Conservation (phyloP, 805 yeast species). For the Wickerhamiella azymoides region DNA sequence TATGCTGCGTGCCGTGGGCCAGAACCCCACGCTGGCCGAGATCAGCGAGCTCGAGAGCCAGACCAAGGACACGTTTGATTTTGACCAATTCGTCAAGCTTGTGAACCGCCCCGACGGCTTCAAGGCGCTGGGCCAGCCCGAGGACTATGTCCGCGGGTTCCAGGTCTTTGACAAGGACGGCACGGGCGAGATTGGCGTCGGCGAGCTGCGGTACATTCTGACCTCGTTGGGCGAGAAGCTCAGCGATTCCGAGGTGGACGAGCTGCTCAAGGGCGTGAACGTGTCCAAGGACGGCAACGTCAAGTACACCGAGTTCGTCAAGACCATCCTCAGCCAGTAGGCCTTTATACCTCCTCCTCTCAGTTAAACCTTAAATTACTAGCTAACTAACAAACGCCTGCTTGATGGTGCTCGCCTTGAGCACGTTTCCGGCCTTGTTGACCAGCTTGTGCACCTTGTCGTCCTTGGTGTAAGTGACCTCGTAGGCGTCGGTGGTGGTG, state of each 20-base stretch:
- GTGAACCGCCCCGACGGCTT: constrained; percentile 71
- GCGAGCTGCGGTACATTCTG: constrained; percentile 86
- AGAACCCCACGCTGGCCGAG: constrained; percentile 91
- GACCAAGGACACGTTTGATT: constrained; percentile 38
- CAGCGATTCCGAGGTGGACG: constrained; percentile 84
- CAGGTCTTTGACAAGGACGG: constrained; percentile 95
- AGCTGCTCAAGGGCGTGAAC: constrained; percentile 85
- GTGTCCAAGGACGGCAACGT: constrained; percentile 89
- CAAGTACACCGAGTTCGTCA: constrained; percentile 84
- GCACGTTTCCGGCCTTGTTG: constrained; percentile 63
- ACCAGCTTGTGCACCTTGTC: constrained; percentile 60
- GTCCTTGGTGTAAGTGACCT: constrained; percentile 64
- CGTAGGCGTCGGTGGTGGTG: constrained; percentile 60
- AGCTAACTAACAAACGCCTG: constrained; percentile 47
- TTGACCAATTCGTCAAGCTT: constrained; percentile 60
- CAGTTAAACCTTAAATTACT: no score
- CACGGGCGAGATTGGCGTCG: constrained; percentile 93
- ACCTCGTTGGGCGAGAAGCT: constrained; percentile 94
- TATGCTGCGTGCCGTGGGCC: constrained; percentile 90
- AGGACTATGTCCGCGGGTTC: constrained; percentile 88
- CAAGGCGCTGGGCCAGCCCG: constrained; percentile 76
- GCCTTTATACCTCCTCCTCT: no score
- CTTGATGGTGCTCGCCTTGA: constrained; percentile 58
- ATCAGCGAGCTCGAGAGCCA: constrained; percentile 44
- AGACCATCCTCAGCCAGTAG: constrained; percentile 31